phyloP scores from a whole-genome alignment of 176 grass and related monocot genomes.

The Aegilops tauschii region DNA sequence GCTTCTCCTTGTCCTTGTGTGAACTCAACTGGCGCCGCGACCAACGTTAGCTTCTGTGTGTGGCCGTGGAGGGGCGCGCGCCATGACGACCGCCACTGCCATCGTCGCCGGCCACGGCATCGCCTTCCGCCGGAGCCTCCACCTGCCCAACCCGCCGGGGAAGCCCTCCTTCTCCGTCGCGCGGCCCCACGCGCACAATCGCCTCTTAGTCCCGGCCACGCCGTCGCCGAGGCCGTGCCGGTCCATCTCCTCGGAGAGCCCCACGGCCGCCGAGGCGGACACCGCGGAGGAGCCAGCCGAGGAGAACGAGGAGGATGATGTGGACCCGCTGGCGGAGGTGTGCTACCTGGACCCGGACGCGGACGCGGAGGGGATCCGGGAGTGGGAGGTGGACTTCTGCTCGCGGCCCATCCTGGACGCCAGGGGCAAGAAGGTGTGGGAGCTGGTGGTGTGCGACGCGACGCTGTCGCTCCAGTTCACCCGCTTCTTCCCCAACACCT shows the following conservation, averaged over 20 bases:
- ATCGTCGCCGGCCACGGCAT: slow-evolving; percentile 39
- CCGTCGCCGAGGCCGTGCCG: slow-evolving; percentile 31
- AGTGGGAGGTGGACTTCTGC: slow-evolving; percentile 99
- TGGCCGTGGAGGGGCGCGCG: slow-evolving; percentile 40
- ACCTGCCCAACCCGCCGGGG: slow-evolving; percentile 16
- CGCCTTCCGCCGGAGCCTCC: slow-evolving; percentile 26
- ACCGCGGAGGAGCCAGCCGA: slow-evolving; percentile 21
- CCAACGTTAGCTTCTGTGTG: slow-evolving; percentile 55
- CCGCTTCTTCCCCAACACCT: slow-evolving; percentile 94
- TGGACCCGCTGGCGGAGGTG: slow-evolving; percentile 75
- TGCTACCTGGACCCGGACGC: slow-evolving; percentile 75
- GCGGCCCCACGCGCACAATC: slow-evolving; percentile 6
- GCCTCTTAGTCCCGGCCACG: slow-evolving; percentile 9
- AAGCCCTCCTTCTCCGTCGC: slow-evolving; percentile 11
- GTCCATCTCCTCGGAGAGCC: slow-evolving; percentile 45
- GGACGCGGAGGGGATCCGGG: slow-evolving; percentile 64
- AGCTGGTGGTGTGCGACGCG: slow-evolving; percentile 84
- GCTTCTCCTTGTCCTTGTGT: not conserved
- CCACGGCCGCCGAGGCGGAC: slow-evolving; percentile 38
- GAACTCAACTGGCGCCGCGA: slow-evolving; percentile 10
- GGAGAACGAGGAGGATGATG: slow-evolving; percentile 22
- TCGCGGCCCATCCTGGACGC: slow-evolving; percentile 85
- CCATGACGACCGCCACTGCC: slow-evolving; percentile 53
- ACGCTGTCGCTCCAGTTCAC: slow-evolving; percentile 98
- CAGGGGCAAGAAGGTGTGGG: slow-evolving; percentile 93